phyloP scores from a whole-genome alignment of 169 alveolate species.

The Prorocentrum cordatum region DNA sequence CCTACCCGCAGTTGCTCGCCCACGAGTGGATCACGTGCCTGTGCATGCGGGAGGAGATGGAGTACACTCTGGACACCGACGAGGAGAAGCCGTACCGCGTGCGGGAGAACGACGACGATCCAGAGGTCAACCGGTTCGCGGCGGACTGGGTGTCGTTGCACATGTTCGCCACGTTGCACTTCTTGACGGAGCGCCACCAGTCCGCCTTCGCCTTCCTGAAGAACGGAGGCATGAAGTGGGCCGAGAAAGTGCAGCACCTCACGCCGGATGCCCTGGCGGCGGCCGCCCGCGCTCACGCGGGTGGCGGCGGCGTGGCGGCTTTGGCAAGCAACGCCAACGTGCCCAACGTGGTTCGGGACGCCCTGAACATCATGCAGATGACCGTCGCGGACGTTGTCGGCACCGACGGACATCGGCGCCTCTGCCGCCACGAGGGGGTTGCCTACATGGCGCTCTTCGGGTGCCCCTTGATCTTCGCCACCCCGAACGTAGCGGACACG shows the following conservation, averaged over 20 bases:
- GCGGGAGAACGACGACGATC: not conserved
- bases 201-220: not conserved
- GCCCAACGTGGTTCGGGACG: not conserved
- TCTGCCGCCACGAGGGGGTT: too few species aligned
- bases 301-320: not conserved
- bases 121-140: not conserved
- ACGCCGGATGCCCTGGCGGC: not conserved
- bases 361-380: not conserved
- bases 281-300: not conserved
- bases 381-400: not conserved
- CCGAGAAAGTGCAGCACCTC: not conserved
- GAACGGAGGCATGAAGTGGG: not conserved
- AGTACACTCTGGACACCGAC: too few species aligned
- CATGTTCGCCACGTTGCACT: not conserved
- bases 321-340: not conserved
- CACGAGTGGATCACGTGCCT: not conserved
- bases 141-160: not conserved
- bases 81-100: not conserved
- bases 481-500: too few species aligned
- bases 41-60: not conserved
- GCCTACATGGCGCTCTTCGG: too few species aligned
- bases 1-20: not conserved
- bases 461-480: too few species aligned
- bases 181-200: not conserved
- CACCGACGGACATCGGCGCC: not conserved